A percentile compares a stretch with the other conserved stretches of the same genome.
Conservation (phyloP, 1,284 basidiomycete genomes). For the Takashimella koratensis region DNA sequence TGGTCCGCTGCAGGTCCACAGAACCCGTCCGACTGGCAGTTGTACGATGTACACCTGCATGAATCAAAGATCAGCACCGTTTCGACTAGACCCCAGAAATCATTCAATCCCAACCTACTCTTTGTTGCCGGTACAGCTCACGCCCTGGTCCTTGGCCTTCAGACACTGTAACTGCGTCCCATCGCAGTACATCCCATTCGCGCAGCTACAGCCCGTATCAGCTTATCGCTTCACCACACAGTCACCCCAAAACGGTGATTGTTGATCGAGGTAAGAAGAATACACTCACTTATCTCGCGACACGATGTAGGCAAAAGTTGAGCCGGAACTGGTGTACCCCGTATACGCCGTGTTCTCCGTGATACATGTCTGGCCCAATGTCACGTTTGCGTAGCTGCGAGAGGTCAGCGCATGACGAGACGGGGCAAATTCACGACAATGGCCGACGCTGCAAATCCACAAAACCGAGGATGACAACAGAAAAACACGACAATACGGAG, state of each 20-base stretch:
- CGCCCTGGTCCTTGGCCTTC: constrained; percentile 57
- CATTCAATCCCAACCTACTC: too few species aligned
- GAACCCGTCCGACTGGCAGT: constrained; percentile 59
- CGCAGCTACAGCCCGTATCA: too few species aligned
- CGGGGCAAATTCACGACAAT: too few species aligned
- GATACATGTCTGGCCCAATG: constrained; percentile 61
- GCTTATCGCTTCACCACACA: too few species aligned
- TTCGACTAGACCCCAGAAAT: too few species aligned
- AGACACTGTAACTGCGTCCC: constrained; percentile 59
- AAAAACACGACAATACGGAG: constrained; percentile 18
- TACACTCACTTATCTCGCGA: constrained; percentile 63
- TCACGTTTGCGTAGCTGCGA: constrained; percentile 68
- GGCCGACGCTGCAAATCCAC: too few species aligned
- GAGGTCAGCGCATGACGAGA: too few species aligned
- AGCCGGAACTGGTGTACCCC: constrained; percentile 53
- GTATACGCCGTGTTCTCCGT: constrained; percentile 75
- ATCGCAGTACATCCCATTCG: constrained; percentile 68
- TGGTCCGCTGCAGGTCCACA: constrained; percentile 63
- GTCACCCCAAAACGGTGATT: too few species aligned
- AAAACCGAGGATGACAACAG: background rate
- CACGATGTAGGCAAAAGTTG: constrained; percentile 64
- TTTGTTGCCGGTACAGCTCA: constrained; percentile 69
- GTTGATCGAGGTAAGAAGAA: too few species aligned
- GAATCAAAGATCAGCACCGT: constrained; percentile 1
- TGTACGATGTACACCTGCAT: constrained; percentile 66